A percentile compares a stretch with the other conserved stretches of the same genome.
Conservation (phyloP, 805 yeast species). For the Pichia manshurica region DNA sequence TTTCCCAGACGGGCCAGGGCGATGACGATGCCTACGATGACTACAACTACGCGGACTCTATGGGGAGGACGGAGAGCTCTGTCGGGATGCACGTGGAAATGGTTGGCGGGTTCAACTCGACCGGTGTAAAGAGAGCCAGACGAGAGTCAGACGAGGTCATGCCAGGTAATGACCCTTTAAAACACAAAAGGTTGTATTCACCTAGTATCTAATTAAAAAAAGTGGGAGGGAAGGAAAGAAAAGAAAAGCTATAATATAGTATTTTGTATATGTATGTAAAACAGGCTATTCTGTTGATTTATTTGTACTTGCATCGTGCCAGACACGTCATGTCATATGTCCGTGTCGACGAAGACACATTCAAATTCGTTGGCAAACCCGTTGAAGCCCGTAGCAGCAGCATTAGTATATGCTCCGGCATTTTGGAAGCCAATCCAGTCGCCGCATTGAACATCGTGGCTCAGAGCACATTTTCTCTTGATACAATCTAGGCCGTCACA, state of each 20-base stretch:
- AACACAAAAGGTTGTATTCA: background rate
- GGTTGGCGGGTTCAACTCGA: conserved; percentile 18
- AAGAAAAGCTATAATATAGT: background rate
- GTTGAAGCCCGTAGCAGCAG: conserved; percentile 89
- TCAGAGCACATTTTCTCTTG: conserved; percentile 44
- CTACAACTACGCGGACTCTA: conserved; percentile 16
- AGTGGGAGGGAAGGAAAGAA: background rate
- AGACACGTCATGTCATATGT: conserved; percentile 4
- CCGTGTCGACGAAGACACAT: conserved; percentile 53
- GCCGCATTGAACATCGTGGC: conserved; percentile 65
- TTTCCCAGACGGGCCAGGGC: conserved; percentile 25
- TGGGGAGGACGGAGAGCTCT: conserved; percentile 7
- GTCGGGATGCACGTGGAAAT: conserved; percentile 28
- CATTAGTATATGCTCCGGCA: conserved; percentile 87
- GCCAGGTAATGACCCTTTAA: background rate
- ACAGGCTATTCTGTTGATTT: no score
- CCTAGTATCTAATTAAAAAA: background rate
- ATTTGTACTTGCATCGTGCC: background rate
- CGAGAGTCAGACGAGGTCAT: conserved; percentile 11
- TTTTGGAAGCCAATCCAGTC: conserved; percentile 87
- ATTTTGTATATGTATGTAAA: no score
- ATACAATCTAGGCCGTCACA: conserved; percentile 95
- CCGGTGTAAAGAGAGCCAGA: conserved; percentile 21
- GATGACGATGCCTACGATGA: conserved; percentile 23
- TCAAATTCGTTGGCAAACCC: conserved; percentile 67